Conservation (phyloP, 371 early-diverging fungal species). For the Chytridiales sp. region DNA sequence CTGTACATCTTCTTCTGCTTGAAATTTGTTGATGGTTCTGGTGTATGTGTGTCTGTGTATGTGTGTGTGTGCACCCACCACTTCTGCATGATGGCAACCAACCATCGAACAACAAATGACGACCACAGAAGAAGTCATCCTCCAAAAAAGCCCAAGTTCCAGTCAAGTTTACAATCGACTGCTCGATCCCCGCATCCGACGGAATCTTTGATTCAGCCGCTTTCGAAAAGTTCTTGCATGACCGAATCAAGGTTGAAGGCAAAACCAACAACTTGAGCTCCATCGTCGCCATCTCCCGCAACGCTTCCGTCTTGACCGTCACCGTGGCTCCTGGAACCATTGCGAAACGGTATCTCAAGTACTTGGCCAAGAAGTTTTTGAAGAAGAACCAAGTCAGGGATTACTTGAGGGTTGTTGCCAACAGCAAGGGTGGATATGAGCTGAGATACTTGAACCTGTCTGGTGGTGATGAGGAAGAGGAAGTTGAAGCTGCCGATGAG, state of each 20-base stretch:
- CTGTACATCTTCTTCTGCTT: too few relatives aligned
- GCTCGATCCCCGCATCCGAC: conserved; percentile 91
- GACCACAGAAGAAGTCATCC: too few relatives aligned
- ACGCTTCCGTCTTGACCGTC: conserved; percentile 76
- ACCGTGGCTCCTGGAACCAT: conserved; percentile 53
- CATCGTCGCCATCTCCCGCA: conserved; percentile 79
- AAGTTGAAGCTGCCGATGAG: too few relatives aligned
- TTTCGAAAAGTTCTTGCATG: conserved; percentile 96
- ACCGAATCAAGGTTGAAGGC: conserved; percentile 97
- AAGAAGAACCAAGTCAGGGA: conserved; percentile 99
- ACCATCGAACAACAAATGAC: too few relatives aligned
- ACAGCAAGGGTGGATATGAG: conserved; percentile 88
- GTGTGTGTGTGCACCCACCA: too few relatives aligned
- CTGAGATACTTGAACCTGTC: conserved; percentile 95
- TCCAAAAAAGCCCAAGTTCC: too few relatives aligned
- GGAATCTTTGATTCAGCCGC: conserved; percentile 95
- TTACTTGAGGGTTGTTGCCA: conserved; percentile 95
- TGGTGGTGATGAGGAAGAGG: conserved; percentile 64
- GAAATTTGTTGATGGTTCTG: too few relatives aligned
- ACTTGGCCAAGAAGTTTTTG: conserved; percentile 99
- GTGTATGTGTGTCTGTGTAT: too few relatives aligned
- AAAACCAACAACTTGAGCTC: conserved; percentile 95
- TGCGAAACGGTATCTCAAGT: conserved; percentile 99
- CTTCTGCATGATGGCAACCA: too few relatives aligned
- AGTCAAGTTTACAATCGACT: conserved; percentile 78